A percentile compares a stretch with the other conserved stretches of the same genome.
These are phyloP conservation scores for Aspergillus sp. DNA, from an alignment of 2,329 filamentous ascomycete species.

Conservation along the genomic window DNA sequence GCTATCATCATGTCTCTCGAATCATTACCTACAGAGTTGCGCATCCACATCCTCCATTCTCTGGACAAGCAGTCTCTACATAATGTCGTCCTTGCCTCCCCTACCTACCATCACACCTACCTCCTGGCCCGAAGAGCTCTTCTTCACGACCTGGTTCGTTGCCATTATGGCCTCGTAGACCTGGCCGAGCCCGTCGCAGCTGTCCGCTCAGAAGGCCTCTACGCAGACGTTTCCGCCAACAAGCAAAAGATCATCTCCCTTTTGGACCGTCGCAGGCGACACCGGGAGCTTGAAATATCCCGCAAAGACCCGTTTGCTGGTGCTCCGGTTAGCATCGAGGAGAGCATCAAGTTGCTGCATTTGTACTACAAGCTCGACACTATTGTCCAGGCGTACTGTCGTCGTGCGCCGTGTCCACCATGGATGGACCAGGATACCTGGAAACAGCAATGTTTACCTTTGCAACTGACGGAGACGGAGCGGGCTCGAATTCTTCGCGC, in stretches of 20 bases:
- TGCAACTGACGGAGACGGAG: constrained; percentile 2
- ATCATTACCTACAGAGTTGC: constrained; percentile 9
- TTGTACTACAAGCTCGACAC: constrained; percentile 5
- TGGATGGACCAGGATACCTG: not conserved
- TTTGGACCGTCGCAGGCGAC: constrained; percentile 7
- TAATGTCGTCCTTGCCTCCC: constrained; percentile 7
- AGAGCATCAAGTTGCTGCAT: constrained; percentile 6
- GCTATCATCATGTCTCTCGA: constrained; percentile 12
- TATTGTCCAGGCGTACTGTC: constrained; percentile 3
- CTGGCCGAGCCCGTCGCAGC: constrained; percentile 9
- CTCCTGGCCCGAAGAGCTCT: constrained; percentile 3
- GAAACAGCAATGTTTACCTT: constrained; percentile 1
- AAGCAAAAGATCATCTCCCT: constrained; percentile 7
- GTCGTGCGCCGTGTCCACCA: constrained; percentile 2
- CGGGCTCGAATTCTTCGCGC: constrained; percentile 9
- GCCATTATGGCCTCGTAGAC: constrained; percentile 7
- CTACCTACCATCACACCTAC: constrained; percentile 8
- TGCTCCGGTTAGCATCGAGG: constrained; percentile 1
- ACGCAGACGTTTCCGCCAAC: constrained; percentile 7
- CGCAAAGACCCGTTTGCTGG: not conserved
- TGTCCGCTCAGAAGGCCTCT: constrained; percentile 7
- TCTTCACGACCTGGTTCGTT: constrained; percentile 6
- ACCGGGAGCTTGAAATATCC: constrained; percentile 1
- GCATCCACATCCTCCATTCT: constrained; percentile 7
- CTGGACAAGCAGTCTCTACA: constrained; percentile 8